A percentile compares a stretch with the other conserved stretches of the same genome.
Evolutionary conservation across 257 asterid genomes (phyloP).

Genomic region (Nicotiana undulata): DNA sequence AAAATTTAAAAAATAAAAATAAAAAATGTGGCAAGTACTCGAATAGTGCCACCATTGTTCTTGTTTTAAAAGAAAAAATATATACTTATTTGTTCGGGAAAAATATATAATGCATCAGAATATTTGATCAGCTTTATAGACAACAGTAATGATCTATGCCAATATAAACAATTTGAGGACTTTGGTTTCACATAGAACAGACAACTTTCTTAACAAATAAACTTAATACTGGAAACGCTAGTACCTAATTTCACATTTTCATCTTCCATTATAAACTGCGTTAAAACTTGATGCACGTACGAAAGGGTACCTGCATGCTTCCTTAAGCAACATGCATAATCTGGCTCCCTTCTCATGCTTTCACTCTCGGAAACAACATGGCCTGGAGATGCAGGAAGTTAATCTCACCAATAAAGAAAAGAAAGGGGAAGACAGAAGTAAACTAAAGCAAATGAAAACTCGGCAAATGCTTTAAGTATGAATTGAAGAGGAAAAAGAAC

Average conservation of each 20-base stretch:
- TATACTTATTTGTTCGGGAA: background rate
- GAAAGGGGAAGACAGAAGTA: background rate
- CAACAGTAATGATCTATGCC: background rate
- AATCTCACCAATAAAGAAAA: background rate
- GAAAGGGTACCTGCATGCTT: background rate
- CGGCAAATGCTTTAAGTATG: background rate
- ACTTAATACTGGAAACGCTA: background rate
- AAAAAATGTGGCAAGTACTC: too few relatives aligned
- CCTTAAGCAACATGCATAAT: background rate
- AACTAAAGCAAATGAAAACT: background rate
- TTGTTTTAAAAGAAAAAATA: background rate
- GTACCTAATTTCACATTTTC: background rate
- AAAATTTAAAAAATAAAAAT: too few relatives aligned
- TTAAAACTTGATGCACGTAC: background rate
- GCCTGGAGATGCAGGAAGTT: background rate
- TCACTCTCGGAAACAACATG: background rate
- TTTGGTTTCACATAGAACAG: background rate
- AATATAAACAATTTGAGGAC: background rate
- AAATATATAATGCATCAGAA: background rate
- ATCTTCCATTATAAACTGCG: background rate
- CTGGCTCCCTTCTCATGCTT: slow-evolving; percentile 3
- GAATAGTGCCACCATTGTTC: background rate
- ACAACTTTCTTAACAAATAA: background rate
- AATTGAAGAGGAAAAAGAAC: background rate
- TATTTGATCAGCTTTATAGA: background rate